These are phyloP conservation scores for Trifolium dubium DNA, from an alignment of 306 rosid genomes.

Conservation along the genomic window DNA sequence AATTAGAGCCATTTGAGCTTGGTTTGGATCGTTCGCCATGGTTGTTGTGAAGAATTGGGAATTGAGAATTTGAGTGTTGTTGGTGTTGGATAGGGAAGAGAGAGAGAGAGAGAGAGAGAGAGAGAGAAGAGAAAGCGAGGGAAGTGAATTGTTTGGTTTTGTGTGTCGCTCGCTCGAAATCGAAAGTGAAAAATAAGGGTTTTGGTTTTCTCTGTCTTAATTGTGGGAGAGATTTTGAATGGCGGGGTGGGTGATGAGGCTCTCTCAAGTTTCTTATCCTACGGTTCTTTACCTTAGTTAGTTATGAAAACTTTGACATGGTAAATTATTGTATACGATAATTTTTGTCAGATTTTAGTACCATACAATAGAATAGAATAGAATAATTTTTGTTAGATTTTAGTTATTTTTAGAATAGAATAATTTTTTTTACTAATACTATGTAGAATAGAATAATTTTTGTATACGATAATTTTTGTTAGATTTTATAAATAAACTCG, in stretches of 20 bases:
- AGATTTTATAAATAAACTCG: too few relatives aligned
- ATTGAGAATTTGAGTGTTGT: background rate
- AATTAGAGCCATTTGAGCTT: constrained; percentile 51
- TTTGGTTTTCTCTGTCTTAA: constrained; percentile 11
- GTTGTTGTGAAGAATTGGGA: too few relatives aligned
- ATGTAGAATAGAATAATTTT: too few relatives aligned
- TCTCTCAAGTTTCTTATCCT: constrained; percentile 9
- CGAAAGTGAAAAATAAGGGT: constrained; percentile 9
- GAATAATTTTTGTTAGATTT: too few relatives aligned
- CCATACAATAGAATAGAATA: too few relatives aligned
- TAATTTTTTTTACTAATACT: too few relatives aligned
- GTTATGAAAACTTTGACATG: too few relatives aligned
- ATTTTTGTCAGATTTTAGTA: too few relatives aligned
- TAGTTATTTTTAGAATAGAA: too few relatives aligned
- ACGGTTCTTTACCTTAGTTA: background rate
- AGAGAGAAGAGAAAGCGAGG: constrained; percentile 1
- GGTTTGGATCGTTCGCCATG: constrained; percentile 45
- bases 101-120: background rate
- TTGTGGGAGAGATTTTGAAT: background rate
- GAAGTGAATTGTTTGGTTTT: background rate
- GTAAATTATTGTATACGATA: too few relatives aligned
- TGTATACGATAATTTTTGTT: too few relatives aligned
- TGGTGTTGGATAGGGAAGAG: background rate
- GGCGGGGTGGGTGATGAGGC: background rate
- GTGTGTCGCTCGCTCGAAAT: background rate